A percentile compares a stretch with the other conserved stretches of the same genome.
These are phyloP conservation scores for Phaeotremella skinneri DNA, from an alignment of 768 basidiomycete genomes.

Conservation along the genomic window DNA sequence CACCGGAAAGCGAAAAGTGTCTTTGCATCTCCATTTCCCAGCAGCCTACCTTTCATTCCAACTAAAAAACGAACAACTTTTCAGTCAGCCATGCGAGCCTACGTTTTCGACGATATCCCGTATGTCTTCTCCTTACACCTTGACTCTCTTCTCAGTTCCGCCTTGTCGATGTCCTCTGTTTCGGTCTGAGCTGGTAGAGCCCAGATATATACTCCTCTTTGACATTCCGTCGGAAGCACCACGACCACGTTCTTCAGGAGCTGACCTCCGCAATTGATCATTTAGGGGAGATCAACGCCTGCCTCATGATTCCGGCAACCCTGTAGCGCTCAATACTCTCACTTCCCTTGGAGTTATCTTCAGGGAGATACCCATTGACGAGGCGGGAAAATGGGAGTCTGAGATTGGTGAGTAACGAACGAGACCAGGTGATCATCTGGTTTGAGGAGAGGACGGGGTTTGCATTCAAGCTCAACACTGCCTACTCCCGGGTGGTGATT, in stretches of 20 bases:
- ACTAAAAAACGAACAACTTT: no score
- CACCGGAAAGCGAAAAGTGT: no score
- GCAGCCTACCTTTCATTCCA: no score
- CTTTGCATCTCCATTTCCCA: no score
- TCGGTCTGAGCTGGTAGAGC: not conserved
- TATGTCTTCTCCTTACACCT: constrained; percentile 18
- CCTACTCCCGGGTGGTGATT: not conserved
- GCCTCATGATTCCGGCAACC: constrained; percentile 65
- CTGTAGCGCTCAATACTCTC: constrained; percentile 59
- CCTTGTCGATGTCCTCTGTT: constrained; percentile 6
- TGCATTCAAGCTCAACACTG: not conserved
- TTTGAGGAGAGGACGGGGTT: not conserved
- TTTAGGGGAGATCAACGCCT: constrained; percentile 73
- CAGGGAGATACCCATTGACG: constrained; percentile 66
- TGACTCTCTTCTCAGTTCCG: not conserved
- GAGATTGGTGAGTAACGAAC: constrained; percentile 33
- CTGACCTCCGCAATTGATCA: constrained; percentile 64
- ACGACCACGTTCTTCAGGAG: not conserved
- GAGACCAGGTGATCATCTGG: no score
- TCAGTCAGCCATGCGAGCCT: constrained; percentile 53
- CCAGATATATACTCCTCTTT: not conserved
- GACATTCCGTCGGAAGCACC: not conserved
- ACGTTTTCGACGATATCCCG: constrained; percentile 52
- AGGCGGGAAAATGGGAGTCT: constrained; percentile 56
- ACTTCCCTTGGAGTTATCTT: constrained; percentile 63